Evolutionary conservation across 208 protist species (phyloP), one percentile per base, ranked within the genome.

Genomic region (Acanthamoeba castellanii): DNA sequence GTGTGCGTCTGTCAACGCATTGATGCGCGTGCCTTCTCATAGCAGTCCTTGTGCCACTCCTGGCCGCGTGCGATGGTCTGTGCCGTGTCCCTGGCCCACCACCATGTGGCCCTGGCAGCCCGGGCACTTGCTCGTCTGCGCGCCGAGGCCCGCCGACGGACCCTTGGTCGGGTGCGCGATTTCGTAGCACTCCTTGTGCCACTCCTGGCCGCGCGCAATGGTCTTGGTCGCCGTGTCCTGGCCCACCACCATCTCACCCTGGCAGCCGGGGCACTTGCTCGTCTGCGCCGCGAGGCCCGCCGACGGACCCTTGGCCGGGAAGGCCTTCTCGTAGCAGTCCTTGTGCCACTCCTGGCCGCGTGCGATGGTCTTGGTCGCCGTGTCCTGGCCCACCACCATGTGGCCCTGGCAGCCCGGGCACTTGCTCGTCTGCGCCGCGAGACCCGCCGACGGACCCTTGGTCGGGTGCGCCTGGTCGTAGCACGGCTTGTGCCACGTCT

Each of bases 1-100:
- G n/a, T n/a, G 37, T 42, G 37, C 37, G n/a, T n/a, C n/a, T 3
- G 3, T 42, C 37, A 42, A 42, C 37, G 1, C 37, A 42, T 42
- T 42, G 37, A 42, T 47, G 45, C 3, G 37, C 45, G 45, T 47
- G 4, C 84, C 61, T 70, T 93, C 20, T 61, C 47, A 61, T 93
- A 93, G 88, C 88, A 93, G 25, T 70, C 55, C 47, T 52, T 93
- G 52, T 93, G 88, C 88, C 88, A 93, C 27, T 93, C 88, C 66
- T 93, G 88, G 61, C 88, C 88, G 4, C 45, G 52, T 34, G 37
- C 88, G 47, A 93, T 78, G 20, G 88, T 93, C 68, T 93, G 57
- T 11, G 45, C 88, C 13, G 88, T 78, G 68, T 93, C 88, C 88
- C 68, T 78, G 55, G 25, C 88, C 88, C 42, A 93, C 88, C 13